These are phyloP conservation scores for Clitopilus passeckerianus DNA, from an alignment of 768 basidiomycete species.

Conservation along the genomic window DNA sequence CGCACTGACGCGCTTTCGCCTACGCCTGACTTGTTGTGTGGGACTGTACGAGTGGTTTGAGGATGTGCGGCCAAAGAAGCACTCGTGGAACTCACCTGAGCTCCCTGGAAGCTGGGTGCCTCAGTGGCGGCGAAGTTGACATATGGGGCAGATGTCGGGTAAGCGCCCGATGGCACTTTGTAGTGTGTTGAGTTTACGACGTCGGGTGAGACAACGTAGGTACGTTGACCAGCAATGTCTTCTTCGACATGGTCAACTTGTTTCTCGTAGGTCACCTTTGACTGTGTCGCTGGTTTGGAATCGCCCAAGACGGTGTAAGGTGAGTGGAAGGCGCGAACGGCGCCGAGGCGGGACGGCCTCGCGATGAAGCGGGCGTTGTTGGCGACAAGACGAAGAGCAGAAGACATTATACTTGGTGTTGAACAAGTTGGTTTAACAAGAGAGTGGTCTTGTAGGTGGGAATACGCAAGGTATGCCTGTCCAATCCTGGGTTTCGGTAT, in stretches of 20 bases:
- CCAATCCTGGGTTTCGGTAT: constrained; percentile 2
- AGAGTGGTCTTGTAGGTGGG: neutral
- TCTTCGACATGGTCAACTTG: constrained; percentile 42
- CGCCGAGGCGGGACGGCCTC: constrained; percentile 13
- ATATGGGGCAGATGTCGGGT: constrained; percentile 45
- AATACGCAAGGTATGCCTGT: constrained; percentile 5
- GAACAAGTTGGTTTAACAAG: neutral
- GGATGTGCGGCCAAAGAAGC: constrained; percentile 33
- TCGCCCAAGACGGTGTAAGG: constrained; percentile 52
- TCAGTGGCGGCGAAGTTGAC: constrained; percentile 35
- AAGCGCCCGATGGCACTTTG: constrained; percentile 69
- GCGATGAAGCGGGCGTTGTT: constrained; percentile 15
- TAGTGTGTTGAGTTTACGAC: constrained; percentile 45
- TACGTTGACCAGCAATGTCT: constrained; percentile 43
- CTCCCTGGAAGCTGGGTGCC: constrained; percentile 27
- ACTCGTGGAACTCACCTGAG: constrained; percentile 38
- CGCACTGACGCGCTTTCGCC: constrained; percentile 44
- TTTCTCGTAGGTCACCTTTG: constrained; percentile 53
- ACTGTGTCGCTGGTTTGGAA: constrained; percentile 26
- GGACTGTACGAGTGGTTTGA: constrained; percentile 35
- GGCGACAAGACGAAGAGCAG: constrained; percentile 20
- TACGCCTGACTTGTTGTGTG: constrained; percentile 37
- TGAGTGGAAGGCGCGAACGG: constrained; percentile 56
- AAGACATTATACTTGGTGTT: constrained; percentile 22
- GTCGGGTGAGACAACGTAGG: constrained; percentile 75